Evolutionary conservation across 345 rosid genomes (phyloP).

Genomic region (Tarenaya hassleriana): DNA sequence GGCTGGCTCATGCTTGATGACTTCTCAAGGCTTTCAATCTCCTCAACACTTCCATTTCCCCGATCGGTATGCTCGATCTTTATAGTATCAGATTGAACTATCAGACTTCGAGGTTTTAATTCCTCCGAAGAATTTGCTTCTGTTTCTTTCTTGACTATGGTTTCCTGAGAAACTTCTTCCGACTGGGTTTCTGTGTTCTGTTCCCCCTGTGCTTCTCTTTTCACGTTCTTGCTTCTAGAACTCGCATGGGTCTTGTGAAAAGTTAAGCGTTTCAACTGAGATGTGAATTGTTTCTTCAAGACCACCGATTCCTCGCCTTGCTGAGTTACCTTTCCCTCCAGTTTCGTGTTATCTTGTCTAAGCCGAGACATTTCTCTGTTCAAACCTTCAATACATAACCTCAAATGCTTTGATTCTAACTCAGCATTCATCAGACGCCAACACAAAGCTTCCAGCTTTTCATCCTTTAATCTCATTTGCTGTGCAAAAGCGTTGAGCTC

Average conservation of each 20-base stretch:
- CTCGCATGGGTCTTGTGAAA: conserved; percentile 29
- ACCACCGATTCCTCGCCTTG: conserved; percentile 48
- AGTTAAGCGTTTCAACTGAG: conserved; percentile 28
- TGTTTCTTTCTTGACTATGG: conserved; percentile 28
- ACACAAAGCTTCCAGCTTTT: conserved; percentile 66
- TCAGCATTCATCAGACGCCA: conserved; percentile 72
- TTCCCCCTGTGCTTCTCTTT: conserved; percentile 34
- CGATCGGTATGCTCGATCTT: conserved; percentile 3
- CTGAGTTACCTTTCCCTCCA: conserved; percentile 41
- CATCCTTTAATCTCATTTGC: conserved; percentile 72
- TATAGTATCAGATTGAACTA: conserved; percentile 28
- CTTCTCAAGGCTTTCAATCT: conserved; percentile 25
- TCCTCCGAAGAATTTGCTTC: conserved; percentile 59
- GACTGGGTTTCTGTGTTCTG: conserved; percentile 26
- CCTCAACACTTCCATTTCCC: conserved; percentile 26
- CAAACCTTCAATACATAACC: conserved; percentile 55
- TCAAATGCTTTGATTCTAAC: conserved; percentile 62
- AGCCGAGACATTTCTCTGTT: conserved; percentile 52
- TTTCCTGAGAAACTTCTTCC: conserved; percentile 25
- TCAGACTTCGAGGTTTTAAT: conserved; percentile 26
- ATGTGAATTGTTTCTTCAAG: conserved; percentile 37
- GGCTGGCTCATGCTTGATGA: conserved; percentile 27
- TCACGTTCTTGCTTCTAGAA: conserved; percentile 33
- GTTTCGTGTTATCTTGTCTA: conserved; percentile 46
- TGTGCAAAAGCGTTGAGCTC: conserved; percentile 68